These are phyloP conservation scores for Penicillium sclerotigenum DNA, from an alignment of 2,329 filamentous ascomycete species.

Conservation along the genomic window DNA sequence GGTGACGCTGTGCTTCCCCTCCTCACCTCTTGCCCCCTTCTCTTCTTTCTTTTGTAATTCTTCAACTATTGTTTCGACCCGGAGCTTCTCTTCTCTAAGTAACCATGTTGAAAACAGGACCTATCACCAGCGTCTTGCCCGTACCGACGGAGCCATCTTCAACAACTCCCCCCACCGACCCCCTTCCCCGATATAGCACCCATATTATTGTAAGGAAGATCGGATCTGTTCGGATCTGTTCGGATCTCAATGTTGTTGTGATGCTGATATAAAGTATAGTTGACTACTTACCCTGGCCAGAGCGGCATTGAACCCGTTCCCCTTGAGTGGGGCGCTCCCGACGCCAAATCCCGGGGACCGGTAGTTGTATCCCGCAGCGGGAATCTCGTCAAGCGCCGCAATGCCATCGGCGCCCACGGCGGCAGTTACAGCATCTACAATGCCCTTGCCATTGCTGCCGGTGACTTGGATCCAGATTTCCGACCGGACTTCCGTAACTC, in stretches of 20 bases:
- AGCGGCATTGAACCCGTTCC: constrained; percentile 88
- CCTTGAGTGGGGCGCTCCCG: constrained; percentile 80
- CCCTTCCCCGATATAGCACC: constrained; percentile 30
- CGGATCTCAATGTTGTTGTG: neutral
- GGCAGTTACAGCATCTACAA: constrained; percentile 97
- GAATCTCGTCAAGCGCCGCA: constrained; percentile 34
- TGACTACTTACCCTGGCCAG: constrained; percentile 88
- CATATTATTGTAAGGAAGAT: constrained; percentile 33
- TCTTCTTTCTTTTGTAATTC: neutral
- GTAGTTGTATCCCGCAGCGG: constrained; percentile 66
- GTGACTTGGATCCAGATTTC: constrained; percentile 80
- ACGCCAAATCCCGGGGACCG: constrained; percentile 73
- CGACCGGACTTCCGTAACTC: constrained; percentile 78
- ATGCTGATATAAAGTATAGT: constrained; percentile 24
- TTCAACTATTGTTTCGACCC: no score
- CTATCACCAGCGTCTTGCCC: constrained; percentile 10
- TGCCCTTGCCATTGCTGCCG: constrained; percentile 85
- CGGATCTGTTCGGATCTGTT: neutral
- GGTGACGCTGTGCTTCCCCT: constrained; percentile 7
- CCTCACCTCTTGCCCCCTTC: neutral
- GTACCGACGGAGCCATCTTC: constrained; percentile 14
- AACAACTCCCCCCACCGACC: constrained; percentile 20
- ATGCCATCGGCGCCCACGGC: constrained; percentile 68
- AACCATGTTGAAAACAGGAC: constrained; percentile 25
- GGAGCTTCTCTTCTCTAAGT: neutral